Conservation (phyloP, 129 eudicot species). For the Centaurea solstitialis region DNA sequence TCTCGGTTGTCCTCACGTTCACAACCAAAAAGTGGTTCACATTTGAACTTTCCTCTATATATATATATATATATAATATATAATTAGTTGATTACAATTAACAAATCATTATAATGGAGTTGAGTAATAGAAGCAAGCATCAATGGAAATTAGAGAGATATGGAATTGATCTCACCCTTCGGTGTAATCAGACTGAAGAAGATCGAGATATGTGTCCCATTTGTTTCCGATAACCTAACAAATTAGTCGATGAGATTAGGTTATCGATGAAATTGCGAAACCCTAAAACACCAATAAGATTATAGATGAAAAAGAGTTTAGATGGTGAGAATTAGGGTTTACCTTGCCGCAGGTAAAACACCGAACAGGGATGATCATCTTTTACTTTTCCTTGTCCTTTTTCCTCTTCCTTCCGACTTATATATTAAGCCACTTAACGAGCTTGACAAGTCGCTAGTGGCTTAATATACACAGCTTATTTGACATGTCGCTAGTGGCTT, state of each 20-base stretch:
- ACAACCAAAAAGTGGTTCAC: too few species aligned
- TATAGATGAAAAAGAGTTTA: too few species aligned
- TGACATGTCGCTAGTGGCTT: too few species aligned
- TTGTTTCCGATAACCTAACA: conserved; percentile 67
- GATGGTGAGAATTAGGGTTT: background rate
- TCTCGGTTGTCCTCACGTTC: too few species aligned
- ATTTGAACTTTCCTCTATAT: too few species aligned
- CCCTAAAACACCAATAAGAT: background rate
- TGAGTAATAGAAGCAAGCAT: background rate
- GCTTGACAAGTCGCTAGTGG: too few species aligned
- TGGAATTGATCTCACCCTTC: conserved; percentile 48
- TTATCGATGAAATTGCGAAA: background rate
- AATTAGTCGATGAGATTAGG: too few species aligned
- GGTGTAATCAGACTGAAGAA: conserved; percentile 65
- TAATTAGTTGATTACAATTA: background rate
- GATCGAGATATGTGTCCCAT: conserved; percentile 73
- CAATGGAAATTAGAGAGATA: background rate
- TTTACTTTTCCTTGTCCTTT: background rate
- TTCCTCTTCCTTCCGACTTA: background rate
- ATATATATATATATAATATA: too few species aligned
- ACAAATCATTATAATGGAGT: background rate
- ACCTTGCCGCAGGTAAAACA: conserved; percentile 7
- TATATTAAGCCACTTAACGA: background rate
- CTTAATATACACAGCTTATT: too few species aligned
- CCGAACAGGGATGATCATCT: background rate